These are phyloP conservation scores for Termitomyces sp. DNA, from an alignment of 768 basidiomycete genomes.

Conservation along the genomic window DNA sequence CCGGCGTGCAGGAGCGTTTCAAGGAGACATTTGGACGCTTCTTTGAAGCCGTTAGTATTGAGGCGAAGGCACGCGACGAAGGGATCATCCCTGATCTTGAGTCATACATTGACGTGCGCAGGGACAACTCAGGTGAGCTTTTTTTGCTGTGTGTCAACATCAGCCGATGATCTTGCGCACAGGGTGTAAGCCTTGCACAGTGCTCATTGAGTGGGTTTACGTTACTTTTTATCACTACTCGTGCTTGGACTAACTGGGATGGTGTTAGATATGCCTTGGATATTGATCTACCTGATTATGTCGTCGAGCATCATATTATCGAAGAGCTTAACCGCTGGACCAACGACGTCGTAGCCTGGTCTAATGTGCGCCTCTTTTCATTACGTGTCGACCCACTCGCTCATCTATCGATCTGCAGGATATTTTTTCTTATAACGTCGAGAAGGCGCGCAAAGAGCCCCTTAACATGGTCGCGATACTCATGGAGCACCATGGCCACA, in stretches of 20 bases:
- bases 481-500: constrained; percentile 55
- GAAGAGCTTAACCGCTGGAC: constrained; percentile 59
- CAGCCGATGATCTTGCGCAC: background rate
- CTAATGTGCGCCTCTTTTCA: constrained; percentile 51
- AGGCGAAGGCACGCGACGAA: constrained; percentile 54
- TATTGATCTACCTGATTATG: constrained; percentile 68
- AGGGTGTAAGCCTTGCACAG: constrained; percentile 74
- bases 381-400: background rate
- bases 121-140: constrained; percentile 64
- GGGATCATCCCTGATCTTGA: constrained; percentile 64
- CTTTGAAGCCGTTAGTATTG: constrained; percentile 64
- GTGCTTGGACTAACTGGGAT: background rate
- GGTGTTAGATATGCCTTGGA: constrained; percentile 52
- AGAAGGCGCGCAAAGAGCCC: constrained; percentile 65
- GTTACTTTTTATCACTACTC: background rate
- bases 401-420: constrained; percentile 38
- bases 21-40: constrained; percentile 65
- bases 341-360: constrained; percentile 82
- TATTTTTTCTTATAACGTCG: constrained; percentile 73
- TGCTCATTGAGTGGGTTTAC: constrained; percentile 57
- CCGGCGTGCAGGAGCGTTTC: constrained; percentile 64
- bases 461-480: constrained; percentile 75
- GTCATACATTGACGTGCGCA: constrained; percentile 66
- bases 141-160: background rate
- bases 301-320: constrained; percentile 64